A percentile compares a stretch with the other conserved stretches of the same genome.
phyloP scores from a whole-genome alignment of 2,329 filamentous ascomycete species.

The Xylaria sp. region DNA sequence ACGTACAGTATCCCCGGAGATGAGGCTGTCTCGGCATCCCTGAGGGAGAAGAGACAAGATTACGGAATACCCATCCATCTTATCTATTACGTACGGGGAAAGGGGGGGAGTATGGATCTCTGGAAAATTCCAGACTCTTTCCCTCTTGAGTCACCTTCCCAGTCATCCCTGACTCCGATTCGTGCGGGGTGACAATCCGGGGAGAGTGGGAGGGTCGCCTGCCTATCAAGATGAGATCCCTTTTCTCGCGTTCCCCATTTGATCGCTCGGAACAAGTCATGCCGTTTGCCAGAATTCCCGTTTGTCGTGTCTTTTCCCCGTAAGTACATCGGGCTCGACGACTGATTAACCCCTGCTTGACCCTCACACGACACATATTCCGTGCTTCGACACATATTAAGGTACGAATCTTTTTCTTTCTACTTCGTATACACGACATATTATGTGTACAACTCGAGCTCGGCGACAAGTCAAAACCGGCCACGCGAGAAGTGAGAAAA shows the following conservation, averaged over 20 bases:
- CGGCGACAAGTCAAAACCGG: background rate
- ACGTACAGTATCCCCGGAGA: background rate
- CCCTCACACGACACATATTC: no score
- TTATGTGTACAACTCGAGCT: background rate
- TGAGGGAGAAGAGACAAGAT: background rate
- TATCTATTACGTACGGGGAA: background rate
- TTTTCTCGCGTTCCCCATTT: slow-evolving; percentile 15
- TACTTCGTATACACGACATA: background rate
- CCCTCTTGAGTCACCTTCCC: slow-evolving; percentile 11
- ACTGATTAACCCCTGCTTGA: no score
- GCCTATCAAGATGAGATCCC: slow-evolving; percentile 1
- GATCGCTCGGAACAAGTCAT: slow-evolving; percentile 12
- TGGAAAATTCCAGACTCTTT: slow-evolving; percentile 21
- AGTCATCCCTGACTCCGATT: background rate
- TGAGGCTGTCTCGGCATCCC: slow-evolving; percentile 3
- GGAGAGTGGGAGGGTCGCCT: slow-evolving; percentile 6
- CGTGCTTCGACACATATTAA: no score
- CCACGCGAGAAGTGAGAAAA: background rate
- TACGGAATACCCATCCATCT: background rate
- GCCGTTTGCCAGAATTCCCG: slow-evolving; percentile 9
- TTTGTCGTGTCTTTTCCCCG: no score
- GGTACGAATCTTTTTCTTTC: background rate
- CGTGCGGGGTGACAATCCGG: slow-evolving; percentile 20
- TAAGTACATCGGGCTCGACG: no score
- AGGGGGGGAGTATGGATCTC: background rate